Evolutionary conservation across 352 stramenopile species (phyloP), one percentile per base, ranked within the genome.

Genomic region (Nothophytophthora sp.): DNA sequence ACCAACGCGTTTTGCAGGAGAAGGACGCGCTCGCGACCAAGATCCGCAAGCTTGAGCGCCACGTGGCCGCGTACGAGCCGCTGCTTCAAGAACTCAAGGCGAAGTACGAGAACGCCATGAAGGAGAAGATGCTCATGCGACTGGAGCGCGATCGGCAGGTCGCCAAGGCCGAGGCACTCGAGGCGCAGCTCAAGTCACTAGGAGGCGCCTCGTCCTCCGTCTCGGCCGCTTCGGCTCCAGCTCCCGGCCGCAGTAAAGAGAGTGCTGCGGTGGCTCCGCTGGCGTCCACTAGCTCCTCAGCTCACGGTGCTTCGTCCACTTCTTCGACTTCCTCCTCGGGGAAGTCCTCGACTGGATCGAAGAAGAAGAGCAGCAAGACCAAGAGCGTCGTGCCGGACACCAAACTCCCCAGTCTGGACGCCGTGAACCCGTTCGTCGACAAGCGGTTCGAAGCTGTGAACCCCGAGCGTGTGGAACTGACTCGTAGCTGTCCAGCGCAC

Each of bases 41-140:
- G 64, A 92, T 98, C 48, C 90, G 88, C 54, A 90, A 91, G 25
- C 72, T 98, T 18, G 90, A 97, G 46, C 87, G 93, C 30, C 91
- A 98, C 54, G 90, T 93, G 18, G 74, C 90, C 9, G 73, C 86
- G 3, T 98, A 98, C 55, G 95, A 98, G 63, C 94, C 92, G 25
- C 67, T 96, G 50, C 75, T 98, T 11, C 75, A 96, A 48, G 92
- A 98, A 52, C 73, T 98, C 24, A 95, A 97, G 54, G 60, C 71
- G 45, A 98, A 98, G 67, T 98, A 98, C 60, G 88, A 97, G 59
- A 88, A 89, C 38, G 91, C 89, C 6, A 98, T 98, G 86, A 98
- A 98, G 63, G 95, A 98, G 63, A 98, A 98, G 61, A 98, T 98
- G 93, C 86, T 98, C 24, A 96, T 97, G 82, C 85, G 90, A 6